phyloP scores from a whole-genome alignment of 108 stramenopile species.

The Bacterosira constricta region DNA sequence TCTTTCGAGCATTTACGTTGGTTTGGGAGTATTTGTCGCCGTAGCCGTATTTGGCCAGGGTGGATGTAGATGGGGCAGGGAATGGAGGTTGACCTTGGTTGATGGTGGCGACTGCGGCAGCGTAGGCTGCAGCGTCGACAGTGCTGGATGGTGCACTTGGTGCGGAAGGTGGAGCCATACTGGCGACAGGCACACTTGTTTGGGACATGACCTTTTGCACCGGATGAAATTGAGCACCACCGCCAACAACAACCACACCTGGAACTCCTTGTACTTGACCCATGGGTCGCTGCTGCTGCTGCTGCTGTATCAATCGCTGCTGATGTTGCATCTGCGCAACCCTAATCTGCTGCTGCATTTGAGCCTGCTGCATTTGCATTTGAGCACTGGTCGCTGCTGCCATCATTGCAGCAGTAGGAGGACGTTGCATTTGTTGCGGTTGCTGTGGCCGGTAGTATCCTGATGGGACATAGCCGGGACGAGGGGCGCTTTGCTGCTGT shows the following conservation, averaged over 20 bases:
- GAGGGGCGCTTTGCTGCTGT: too few species aligned
- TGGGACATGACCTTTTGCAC: background rate
- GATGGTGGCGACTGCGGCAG: background rate
- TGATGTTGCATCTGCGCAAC: slow-evolving; percentile 3
- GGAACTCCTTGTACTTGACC: background rate
- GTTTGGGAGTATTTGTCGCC: slow-evolving; percentile 69
- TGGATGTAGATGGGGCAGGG: background rate
- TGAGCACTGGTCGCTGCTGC: background rate
- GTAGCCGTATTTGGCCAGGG: slow-evolving; percentile 20
- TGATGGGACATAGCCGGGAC: background rate
- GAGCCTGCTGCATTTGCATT: slow-evolving; percentile 3
- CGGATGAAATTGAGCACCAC: background rate
- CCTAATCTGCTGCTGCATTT: slow-evolving; percentile 3
- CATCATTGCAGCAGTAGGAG: too few species aligned
- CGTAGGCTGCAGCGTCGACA: background rate
- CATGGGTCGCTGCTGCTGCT: slow-evolving; percentile 6
- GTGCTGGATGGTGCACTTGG: background rate
- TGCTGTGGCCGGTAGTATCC: background rate
- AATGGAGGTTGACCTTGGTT: background rate
- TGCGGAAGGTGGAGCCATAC: background rate
- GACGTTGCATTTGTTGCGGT: slow-evolving; percentile 4
- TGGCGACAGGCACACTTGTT: background rate
- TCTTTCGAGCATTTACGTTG: slow-evolving; percentile 57
- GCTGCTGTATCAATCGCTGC: slow-evolving; percentile 18
- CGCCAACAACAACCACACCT: background rate